Conservation (phyloP, 208 protist genomes). For the Trypanosoma avium region DNA sequence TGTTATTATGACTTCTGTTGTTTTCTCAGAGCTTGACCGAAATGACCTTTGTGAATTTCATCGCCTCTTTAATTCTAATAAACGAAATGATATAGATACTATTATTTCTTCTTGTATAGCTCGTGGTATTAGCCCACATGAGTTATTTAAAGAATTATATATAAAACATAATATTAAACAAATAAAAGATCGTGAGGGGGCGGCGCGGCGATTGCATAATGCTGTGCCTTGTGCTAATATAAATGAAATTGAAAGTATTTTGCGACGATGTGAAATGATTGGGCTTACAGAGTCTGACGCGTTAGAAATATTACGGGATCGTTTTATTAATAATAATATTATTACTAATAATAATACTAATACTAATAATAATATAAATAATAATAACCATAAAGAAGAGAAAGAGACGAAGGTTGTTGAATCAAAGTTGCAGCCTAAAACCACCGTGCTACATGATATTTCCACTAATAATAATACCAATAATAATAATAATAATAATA, state of each 20-base stretch:
- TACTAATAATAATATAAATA: not conserved
- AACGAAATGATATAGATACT: slow-evolving; percentile 37
- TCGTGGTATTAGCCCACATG: slow-evolving; percentile 22
- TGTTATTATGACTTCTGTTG: not conserved
- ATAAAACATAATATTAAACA: slow-evolving; percentile 34
- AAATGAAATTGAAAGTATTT: slow-evolving; percentile 35
- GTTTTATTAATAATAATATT: slow-evolving; percentile 1
- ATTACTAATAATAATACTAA: not conserved
- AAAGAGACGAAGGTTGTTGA: not conserved
- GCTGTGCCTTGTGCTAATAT: slow-evolving; percentile 38
- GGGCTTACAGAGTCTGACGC: slow-evolving; percentile 43
- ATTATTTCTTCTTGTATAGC: slow-evolving; percentile 21
- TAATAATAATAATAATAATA: no score
- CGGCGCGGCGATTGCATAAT: slow-evolving; percentile 24
- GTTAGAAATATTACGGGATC: slow-evolving; percentile 30
- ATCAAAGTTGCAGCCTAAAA: no score
- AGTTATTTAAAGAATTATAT: slow-evolving; percentile 46
- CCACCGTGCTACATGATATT: no score
- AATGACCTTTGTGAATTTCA: slow-evolving; percentile 52
- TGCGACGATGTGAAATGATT: slow-evolving; percentile 47
- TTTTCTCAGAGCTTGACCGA: slow-evolving; percentile 37
- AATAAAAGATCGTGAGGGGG: slow-evolving; percentile 38
- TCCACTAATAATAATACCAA: not conserved
- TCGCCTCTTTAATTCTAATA: slow-evolving; percentile 54
- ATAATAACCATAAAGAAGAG: not conserved